Conservation (phyloP, 1,284 basidiomycete species). For the Ustilago sp. region DNA sequence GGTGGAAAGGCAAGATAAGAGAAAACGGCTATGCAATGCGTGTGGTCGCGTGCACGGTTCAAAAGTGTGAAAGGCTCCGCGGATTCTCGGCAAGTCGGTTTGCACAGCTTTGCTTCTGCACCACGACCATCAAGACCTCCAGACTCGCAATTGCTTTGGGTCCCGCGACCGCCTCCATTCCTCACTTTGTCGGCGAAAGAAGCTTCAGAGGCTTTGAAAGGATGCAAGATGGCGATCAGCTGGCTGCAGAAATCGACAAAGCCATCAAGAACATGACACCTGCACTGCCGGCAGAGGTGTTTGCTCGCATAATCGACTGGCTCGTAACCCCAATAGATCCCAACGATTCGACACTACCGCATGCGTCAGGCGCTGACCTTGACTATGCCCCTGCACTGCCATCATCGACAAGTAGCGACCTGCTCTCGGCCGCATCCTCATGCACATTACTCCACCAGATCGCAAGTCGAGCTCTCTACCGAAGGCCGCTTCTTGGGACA, state of each 20-base stretch:
- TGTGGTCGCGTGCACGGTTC: constrained; percentile 9
- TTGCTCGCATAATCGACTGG: constrained; percentile 26
- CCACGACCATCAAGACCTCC: neutral
- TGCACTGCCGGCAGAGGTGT: constrained; percentile 34
- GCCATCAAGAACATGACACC: constrained; percentile 10
- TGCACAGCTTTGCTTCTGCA: neutral
- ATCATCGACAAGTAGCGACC: constrained; percentile 14
- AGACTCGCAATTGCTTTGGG: neutral
- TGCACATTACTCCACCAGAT: constrained; percentile 22
- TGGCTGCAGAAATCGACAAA: neutral
- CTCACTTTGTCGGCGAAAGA: neutral
- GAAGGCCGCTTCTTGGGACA: constrained; percentile 24
- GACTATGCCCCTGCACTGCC: constrained; percentile 20
- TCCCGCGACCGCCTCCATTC: neutral
- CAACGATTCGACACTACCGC: constrained; percentile 31
- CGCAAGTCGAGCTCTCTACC: constrained; percentile 12
- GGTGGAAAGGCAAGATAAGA: constrained; percentile 1
- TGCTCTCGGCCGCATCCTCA: constrained; percentile 19
- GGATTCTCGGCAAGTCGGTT: neutral
- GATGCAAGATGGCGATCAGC: constrained; percentile 1
- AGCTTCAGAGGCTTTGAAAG: neutral
- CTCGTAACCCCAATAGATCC: constrained; percentile 25
- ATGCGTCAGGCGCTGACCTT: constrained; percentile 15
- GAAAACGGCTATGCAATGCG: constrained; percentile 1
- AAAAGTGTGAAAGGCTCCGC: constrained; percentile 1